phyloP scores from a whole-genome alignment of 2,329 filamentous ascomycete genomes.

The Trichoderma sp. region DNA sequence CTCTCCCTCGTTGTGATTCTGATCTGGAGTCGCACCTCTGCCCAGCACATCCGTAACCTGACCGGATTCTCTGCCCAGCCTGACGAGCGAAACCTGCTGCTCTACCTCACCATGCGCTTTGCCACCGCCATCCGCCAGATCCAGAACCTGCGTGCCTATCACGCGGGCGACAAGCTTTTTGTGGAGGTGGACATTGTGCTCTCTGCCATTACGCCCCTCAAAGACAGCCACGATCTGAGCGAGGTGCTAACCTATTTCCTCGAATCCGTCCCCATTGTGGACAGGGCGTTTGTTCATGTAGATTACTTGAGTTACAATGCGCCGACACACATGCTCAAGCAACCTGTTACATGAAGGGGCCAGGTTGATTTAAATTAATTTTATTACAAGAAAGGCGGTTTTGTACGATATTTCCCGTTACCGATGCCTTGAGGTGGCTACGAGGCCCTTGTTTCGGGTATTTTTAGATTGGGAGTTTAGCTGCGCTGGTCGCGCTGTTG shows the following conservation, averaged over 20 bases:
- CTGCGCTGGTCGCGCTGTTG: background rate
- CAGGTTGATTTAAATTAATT: background rate
- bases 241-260: slow-evolving; percentile 82
- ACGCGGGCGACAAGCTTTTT: slow-evolving; percentile 81
- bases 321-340: slow-evolving; percentile 58
- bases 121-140: slow-evolving; percentile 85
- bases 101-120: slow-evolving; percentile 93
- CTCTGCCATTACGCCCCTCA: slow-evolving; percentile 71
- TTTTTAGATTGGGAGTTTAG: background rate
- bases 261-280: slow-evolving; percentile 79
- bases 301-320: slow-evolving; percentile 65
- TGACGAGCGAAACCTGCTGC: slow-evolving; percentile 79
- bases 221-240: slow-evolving; percentile 77
- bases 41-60: slow-evolving; percentile 77
- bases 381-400: background rate
- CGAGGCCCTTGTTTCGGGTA: background rate
- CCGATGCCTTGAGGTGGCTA: background rate
- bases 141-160: slow-evolving; percentile 81
- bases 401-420: background rate
- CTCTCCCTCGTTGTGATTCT: slow-evolving; percentile 78
- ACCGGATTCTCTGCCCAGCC: slow-evolving; percentile 77
- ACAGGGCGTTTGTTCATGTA: slow-evolving; percentile 69
- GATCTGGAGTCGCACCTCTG: slow-evolving; percentile 74
- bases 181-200: slow-evolving; percentile 82
- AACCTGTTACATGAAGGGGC: slow-evolving; percentile 27